Evolutionary conservation across 1,139 yeast genomes (phyloP), one percentile per base, ranked within the genome.

Genomic region (Scheffersomyces illinoinensis): DNA sequence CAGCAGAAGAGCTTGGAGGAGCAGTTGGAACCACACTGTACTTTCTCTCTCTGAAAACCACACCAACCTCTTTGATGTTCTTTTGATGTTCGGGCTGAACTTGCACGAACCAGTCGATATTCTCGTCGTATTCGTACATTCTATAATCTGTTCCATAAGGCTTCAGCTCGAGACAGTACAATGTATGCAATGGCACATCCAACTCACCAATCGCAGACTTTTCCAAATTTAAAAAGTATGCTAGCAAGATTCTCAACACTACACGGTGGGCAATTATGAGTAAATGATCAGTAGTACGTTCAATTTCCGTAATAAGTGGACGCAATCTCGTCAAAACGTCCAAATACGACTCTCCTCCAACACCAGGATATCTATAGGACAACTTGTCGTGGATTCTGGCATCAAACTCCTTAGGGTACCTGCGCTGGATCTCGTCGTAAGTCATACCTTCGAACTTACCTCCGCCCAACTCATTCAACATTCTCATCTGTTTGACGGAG

Each of bases 131-230:
- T 71, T 92, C 96, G 73, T 89, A 93, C 75, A 93, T 81, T 20
- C 91, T 84, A 90, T 97, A 93, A 61, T 91, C 95, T 2, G 96
- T 96, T 5, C 98, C 99, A 72, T 92, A 93, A 0, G 98, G 98
- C 69, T 91, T 91, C 59, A 95, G 93, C 69, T 93, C 98, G 61
- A 93, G 82, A 63, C 95, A 87, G 69, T 93, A 93, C 39, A 93
- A 87, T 5, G 97, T 90, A 70, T 93, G 98, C 60, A 93, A 78
- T 3, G 98, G 98, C 7, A 93, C 96, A 73, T 93, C 98, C 63
- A 93, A 80, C 67, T 91, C 97, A 2, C 97, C 95, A 61, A 93
- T 91, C 4, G 91, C 83, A 47, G 91, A 91, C 61, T 93, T 85
- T 65, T 89, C 93, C 61, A 93, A 79, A 69, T 93, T 93, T 82